Percentiles rank a stretch among this genome's conserved stretches.
phyloP scores from a whole-genome alignment of 768 basidiomycete genomes.

The Suillus sp. region DNA sequence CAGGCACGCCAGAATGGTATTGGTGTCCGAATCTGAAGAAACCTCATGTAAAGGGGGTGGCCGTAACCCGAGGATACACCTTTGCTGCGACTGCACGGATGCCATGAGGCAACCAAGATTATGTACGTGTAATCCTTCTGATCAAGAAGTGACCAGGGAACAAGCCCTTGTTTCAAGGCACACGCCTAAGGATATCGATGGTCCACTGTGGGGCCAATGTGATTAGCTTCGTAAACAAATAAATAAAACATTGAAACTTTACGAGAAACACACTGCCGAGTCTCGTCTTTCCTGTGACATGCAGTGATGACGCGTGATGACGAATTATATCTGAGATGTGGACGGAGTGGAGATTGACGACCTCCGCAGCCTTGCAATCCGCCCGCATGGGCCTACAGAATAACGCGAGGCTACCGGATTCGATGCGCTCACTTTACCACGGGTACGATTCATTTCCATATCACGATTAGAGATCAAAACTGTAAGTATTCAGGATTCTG shows the following conservation, averaged over 20 bases:
- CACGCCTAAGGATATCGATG: neutral
- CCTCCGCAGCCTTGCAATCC: neutral
- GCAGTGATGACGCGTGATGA: neutral
- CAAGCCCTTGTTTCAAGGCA: neutral
- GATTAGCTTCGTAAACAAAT: neutral
- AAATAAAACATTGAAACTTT: neutral
- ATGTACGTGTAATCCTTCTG: neutral
- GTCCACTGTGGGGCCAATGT: neutral
- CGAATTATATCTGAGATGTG: neutral
- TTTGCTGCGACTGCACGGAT: conserved; percentile 5
- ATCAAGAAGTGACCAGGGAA: conserved; percentile 1
- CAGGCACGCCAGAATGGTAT: neutral
- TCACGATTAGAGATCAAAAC: neutral
- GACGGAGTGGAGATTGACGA: neutral
- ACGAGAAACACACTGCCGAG: neutral
- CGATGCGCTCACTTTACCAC: neutral
- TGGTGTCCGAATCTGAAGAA: neutral
- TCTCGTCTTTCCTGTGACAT: neutral
- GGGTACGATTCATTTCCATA: neutral
- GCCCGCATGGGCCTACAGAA: neutral
- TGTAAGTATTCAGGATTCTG: neutral
- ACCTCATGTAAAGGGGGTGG: neutral
- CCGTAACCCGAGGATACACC: neutral
- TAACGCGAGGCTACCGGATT: neutral
- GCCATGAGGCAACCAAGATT: neutral